Evolutionary conservation across 345 rosid genomes (phyloP).

Genomic region (Arabis alpina): DNA sequence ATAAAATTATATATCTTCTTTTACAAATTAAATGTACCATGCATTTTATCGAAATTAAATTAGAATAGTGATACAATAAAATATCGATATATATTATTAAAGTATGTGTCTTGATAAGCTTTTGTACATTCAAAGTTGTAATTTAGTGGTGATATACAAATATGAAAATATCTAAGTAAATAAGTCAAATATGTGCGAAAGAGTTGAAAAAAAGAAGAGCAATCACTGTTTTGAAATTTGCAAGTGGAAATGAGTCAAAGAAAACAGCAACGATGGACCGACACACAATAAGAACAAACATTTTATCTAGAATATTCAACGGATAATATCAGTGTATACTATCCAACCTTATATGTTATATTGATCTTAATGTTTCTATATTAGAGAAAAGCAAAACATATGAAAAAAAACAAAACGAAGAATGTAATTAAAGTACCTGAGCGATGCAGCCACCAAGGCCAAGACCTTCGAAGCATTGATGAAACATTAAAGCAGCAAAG

Average conservation of each 20-base stretch:
- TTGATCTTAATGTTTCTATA: background rate
- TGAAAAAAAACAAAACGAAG: background rate
- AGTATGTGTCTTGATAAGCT: too few species aligned
- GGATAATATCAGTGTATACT: constrained; percentile 22
- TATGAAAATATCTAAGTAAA: background rate
- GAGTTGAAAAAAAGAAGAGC: constrained; percentile 8
- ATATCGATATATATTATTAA: too few species aligned
- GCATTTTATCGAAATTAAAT: too few species aligned
- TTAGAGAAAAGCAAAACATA: background rate
- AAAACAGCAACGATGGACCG: constrained; percentile 27
- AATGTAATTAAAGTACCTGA: constrained; percentile 45
- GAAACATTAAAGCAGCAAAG: constrained; percentile 66
- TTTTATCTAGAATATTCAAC: background rate
- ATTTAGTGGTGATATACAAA: background rate
- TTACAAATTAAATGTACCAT: too few species aligned
- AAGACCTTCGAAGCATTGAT: constrained; percentile 77
- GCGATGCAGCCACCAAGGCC: constrained; percentile 73
- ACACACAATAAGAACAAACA: background rate
- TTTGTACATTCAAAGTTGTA: background rate
- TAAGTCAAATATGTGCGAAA: constrained; percentile 1
- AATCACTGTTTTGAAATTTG: constrained; percentile 17
- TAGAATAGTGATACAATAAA: too few species aligned
- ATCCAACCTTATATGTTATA: background rate
- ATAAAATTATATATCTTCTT: too few species aligned
- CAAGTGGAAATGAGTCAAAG: constrained; percentile 24